phyloP scores from a whole-genome alignment of 1,284 basidiomycete genomes.

The Trichosporon sp. region DNA sequence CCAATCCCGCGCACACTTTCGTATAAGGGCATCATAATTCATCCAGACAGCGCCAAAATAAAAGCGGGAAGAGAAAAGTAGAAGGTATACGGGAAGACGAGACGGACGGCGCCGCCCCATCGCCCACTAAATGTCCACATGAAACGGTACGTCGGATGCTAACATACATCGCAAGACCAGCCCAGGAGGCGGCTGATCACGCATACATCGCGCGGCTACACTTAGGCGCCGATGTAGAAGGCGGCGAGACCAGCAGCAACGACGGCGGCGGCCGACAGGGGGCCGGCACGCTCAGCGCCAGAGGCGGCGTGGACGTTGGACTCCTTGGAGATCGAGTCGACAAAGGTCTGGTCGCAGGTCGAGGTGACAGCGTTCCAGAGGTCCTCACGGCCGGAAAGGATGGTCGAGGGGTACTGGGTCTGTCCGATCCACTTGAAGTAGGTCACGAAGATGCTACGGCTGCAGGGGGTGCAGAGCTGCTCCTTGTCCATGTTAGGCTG shows the following conservation, averaged over 20 bases:
- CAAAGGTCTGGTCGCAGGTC: constrained; percentile 51
- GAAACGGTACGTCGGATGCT: constrained; percentile 8
- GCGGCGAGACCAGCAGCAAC: constrained; percentile 27
- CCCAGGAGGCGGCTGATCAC: background rate
- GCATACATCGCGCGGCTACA: background rate
- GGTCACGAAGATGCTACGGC: constrained; percentile 63
- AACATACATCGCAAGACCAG: background rate
- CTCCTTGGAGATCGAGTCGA: constrained; percentile 41
- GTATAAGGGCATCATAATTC: constrained; percentile 14
- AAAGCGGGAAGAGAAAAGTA: constrained; percentile 8
- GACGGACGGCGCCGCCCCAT: background rate
- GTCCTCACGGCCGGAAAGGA: constrained; percentile 62
- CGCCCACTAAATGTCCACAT: constrained; percentile 3
- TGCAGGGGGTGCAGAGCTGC: constrained; percentile 73
- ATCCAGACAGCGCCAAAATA: constrained; percentile 21
- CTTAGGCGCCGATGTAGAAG: constrained; percentile 20
- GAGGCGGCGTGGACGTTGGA: constrained; percentile 26
- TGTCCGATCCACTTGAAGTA: constrained; percentile 71
- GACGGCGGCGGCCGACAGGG: constrained; percentile 25
- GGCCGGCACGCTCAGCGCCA: constrained; percentile 26
- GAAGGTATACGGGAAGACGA: constrained; percentile 1
- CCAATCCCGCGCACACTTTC: no score
- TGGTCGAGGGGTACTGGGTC: constrained; percentile 63
- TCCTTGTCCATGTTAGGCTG: constrained; percentile 54
- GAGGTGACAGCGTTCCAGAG: constrained; percentile 62